phyloP scores from a whole-genome alignment of 768 basidiomycete species.

The Pulveroboletus ravenelii region DNA sequence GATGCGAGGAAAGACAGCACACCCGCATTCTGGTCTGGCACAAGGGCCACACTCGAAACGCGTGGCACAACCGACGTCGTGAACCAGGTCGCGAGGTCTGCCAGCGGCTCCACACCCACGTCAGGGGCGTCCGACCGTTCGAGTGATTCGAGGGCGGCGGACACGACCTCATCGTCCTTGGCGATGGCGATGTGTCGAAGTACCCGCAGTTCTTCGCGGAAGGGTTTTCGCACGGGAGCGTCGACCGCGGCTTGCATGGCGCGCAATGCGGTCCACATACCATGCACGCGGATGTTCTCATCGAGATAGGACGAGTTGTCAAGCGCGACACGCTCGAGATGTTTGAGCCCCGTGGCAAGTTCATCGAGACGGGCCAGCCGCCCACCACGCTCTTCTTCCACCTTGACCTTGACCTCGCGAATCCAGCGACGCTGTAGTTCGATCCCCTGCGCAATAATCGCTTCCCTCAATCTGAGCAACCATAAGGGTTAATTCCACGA shows the following conservation, averaged over 20 bases:
- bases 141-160: slow-evolving; percentile 62
- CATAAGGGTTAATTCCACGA: background rate
- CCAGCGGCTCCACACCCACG: slow-evolving; percentile 81
- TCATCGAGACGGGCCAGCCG: slow-evolving; percentile 93
- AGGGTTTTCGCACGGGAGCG: slow-evolving; percentile 67
- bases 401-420: slow-evolving; percentile 89
- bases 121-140: slow-evolving; percentile 72
- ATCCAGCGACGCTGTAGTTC: slow-evolving; percentile 98
- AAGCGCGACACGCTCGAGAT: slow-evolving; percentile 83
- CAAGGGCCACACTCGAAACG: slow-evolving; percentile 84
- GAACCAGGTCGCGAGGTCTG: slow-evolving; percentile 92
- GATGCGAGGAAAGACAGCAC: slow-evolving; percentile 83
- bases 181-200: slow-evolving; percentile 70
- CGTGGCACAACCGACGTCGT: slow-evolving; percentile 74
- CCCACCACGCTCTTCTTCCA: slow-evolving; percentile 94
- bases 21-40: slow-evolving; percentile 87
- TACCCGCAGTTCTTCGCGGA: slow-evolving; percentile 85
- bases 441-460: slow-evolving; percentile 94
- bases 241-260: slow-evolving; percentile 67
- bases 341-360: slow-evolving; percentile 83
- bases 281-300: slow-evolving; percentile 88
- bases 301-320: slow-evolving; percentile 90
- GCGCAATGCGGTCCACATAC: slow-evolving; percentile 89
- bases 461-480: slow-evolving; percentile 74
- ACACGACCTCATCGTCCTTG: slow-evolving; percentile 64